Evolutionary conservation across 1,284 basidiomycete species (phyloP), one percentile per base, ranked within the genome.

Genomic region (Irpex sp.): DNA sequence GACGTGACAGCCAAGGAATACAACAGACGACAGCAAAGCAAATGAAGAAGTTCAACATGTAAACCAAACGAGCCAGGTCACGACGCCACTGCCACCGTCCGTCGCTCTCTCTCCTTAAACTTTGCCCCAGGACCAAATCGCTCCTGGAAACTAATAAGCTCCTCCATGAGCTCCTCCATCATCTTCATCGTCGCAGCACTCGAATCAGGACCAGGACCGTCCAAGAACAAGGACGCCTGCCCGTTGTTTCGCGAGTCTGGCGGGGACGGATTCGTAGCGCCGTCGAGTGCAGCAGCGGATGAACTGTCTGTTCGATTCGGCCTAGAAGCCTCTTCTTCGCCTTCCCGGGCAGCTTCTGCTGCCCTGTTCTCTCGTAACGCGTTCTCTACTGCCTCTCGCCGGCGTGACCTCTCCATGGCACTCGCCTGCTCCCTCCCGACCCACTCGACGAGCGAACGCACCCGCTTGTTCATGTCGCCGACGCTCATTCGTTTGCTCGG

Each of bases 381-480:
- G 59, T 79, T 83, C 60, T 88, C 86, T 61, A 94, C 74, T 19
- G 87, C 83, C 60, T 87, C 85, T 62, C 83, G 83, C 68, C 93
- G 78, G 65, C 92, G 83, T 49, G 80, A 83, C 55, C 92, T 83
- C 74, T 92, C 92, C 37, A 83, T 79, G 57, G 91, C 90, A 68
- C 85, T 88, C 1, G 86, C 86, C 73, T 95, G 93, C 71, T 93
- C 90, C 64, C 92, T 83, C 50, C 90, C 91, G 11, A 95, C 93
- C 87, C 94, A 98, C 71, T 98, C 97, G 39, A 97, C 86, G 63
- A 98, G 84, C 61, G 91, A 88, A 54, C 94, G 83, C 19, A 97
- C 94, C 19, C 97, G 88, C 78, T 98, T 98, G 74, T 95, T 93
- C 94, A 99, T 97, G 74, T 99, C 97, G 17, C 89, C 90, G 26